Conservation (phyloP, 2,329 filamentous ascomycete species). For the Periconia sp. region DNA sequence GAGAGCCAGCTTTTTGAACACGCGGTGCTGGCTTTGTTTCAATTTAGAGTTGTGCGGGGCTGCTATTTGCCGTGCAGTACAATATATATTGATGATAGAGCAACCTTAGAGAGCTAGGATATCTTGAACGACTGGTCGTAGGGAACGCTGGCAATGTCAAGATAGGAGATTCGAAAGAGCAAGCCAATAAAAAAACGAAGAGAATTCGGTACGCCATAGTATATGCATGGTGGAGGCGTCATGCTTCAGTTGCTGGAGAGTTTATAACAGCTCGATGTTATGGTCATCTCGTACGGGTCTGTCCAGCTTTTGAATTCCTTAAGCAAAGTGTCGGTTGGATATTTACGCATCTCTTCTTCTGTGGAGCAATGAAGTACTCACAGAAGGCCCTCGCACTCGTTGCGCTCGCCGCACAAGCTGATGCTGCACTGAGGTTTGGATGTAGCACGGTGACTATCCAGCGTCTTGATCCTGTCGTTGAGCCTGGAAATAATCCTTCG, state of each 20-base stretch:
- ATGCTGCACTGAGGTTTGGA: conserved; percentile 19
- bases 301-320: neutral
- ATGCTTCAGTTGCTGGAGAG: neutral
- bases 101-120: neutral
- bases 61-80: neutral
- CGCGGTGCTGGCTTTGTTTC: neutral
- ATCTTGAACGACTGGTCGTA: neutral
- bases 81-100: neutral
- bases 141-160: neutral
- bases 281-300: neutral
- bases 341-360: neutral
- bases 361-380: conserved; percentile 12
- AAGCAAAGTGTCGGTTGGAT: neutral
- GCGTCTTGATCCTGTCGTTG: conserved; percentile 19
- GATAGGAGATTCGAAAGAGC: neutral
- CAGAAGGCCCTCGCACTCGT: conserved; percentile 3
- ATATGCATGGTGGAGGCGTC: neutral
- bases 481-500: conserved; percentile 15
- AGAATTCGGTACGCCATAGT: neutral
- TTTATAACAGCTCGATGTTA: neutral
- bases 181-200: neutral
- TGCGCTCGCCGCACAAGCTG: conserved; percentile 7
- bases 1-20: neutral
- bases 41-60: neutral
- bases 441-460: conserved; percentile 18